Percentiles rank a stretch among this genome's conserved stretches.
These are phyloP conservation scores for Batkoa obscura DNA, from an alignment of 371 early-diverging fungal species.

Conservation along the genomic window DNA sequence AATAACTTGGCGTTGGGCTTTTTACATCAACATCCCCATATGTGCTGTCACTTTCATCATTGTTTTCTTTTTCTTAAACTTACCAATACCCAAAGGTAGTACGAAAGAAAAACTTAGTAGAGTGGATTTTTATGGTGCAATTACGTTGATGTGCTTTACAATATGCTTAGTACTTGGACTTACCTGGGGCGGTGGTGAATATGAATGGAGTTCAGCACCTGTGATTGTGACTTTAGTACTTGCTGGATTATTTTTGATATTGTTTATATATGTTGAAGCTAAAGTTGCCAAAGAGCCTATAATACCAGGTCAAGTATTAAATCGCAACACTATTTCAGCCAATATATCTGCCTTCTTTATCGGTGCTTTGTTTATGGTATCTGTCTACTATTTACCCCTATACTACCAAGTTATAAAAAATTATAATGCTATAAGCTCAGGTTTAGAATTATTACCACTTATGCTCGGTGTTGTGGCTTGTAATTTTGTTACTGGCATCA, in stretches of 20 bases:
- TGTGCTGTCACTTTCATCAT: slow-evolving; percentile 11
- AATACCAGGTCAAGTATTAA: slow-evolving; percentile 28
- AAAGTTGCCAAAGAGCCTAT: slow-evolving; percentile 28
- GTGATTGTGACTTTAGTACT: slow-evolving; percentile 24
- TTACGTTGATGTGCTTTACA: slow-evolving; percentile 7
- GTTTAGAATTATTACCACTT: slow-evolving; percentile 35
- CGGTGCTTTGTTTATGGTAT: slow-evolving; percentile 24
- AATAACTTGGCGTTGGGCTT: slow-evolving; percentile 24
- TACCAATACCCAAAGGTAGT: slow-evolving; percentile 15
- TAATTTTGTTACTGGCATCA: slow-evolving; percentile 13
- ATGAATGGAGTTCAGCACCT: slow-evolving; percentile 23
- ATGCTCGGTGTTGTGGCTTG: slow-evolving; percentile 19
- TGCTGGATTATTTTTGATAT: slow-evolving; percentile 18
- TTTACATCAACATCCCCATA: slow-evolving; percentile 21
- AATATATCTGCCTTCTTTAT: slow-evolving; percentile 22
- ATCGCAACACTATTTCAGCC: slow-evolving; percentile 18
- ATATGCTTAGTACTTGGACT: slow-evolving; percentile 25
- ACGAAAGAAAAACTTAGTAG: slow-evolving; percentile 12
- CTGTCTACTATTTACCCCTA: slow-evolving; percentile 28
- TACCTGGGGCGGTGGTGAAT: slow-evolving; percentile 38
- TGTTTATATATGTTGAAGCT: slow-evolving; percentile 35
- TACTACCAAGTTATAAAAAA: slow-evolving; percentile 39
- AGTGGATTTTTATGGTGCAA: slow-evolving; percentile 15
- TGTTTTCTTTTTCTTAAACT: slow-evolving; percentile 12
- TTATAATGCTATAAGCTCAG: slow-evolving; percentile 26